These are phyloP conservation scores for Mucor saturninus DNA, from an alignment of 371 early-diverging fungal species.

Conservation along the genomic window DNA sequence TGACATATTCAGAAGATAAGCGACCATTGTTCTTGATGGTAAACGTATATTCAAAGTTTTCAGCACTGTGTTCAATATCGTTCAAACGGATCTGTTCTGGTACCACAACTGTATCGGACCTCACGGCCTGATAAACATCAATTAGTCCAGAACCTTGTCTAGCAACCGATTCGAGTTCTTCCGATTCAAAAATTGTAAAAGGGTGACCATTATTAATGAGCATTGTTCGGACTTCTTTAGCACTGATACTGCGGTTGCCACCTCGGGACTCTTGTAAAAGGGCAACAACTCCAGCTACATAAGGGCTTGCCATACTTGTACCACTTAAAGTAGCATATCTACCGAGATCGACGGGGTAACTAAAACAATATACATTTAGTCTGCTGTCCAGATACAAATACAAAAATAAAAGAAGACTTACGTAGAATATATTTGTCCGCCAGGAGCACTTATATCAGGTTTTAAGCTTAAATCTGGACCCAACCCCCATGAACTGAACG, in stretches of 20 bases:
- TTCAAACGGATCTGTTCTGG: conserved; percentile 73
- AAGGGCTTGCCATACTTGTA: conserved; percentile 79
- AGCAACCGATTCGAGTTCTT: conserved; percentile 47
- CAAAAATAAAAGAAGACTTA: conserved; percentile 21
- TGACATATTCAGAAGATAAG: conserved; percentile 51
- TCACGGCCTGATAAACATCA: conserved; percentile 64
- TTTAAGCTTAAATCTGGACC: conserved; percentile 72
- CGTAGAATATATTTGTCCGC: conserved; percentile 77
- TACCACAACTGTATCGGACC: conserved; percentile 49
- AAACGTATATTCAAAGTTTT: conserved; percentile 51
- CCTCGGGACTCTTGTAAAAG: conserved; percentile 47
- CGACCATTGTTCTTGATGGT: conserved; percentile 65
- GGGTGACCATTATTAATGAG: conserved; percentile 62
- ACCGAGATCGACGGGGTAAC: conserved; percentile 38
- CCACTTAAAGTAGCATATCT: conserved; percentile 56
- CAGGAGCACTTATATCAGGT: conserved; percentile 75
- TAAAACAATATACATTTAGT: background rate
- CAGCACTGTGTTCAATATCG: conserved; percentile 55
- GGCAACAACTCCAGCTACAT: conserved; percentile 73
- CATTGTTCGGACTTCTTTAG: conserved; percentile 33
- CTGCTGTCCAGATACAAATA: no score
- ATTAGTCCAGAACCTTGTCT: conserved; percentile 80
- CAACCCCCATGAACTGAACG: conserved; percentile 72
- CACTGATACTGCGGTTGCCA: conserved; percentile 29
- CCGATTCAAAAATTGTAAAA: conserved; percentile 35